Evolutionary conservation across 148 eudicot species (phyloP), one percentile per base, ranked within the genome.

Genomic region (Fagopyrum tataricum): DNA sequence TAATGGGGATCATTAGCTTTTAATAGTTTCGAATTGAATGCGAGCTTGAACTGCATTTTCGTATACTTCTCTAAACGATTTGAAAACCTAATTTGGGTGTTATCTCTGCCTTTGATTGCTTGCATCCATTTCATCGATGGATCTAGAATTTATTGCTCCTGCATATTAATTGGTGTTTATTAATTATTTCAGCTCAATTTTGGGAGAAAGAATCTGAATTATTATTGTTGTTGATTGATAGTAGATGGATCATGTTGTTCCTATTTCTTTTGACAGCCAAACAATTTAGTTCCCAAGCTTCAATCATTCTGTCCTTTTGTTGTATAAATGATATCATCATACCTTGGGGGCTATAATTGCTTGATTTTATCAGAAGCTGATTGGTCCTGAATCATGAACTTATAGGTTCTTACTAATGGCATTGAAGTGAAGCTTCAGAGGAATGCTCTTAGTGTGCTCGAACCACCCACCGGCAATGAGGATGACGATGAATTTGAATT

Each of bases 391-490:
- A 44, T 46, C 8, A 20, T 70, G 72, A 20, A 10, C 26, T 42
- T 46, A 5, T 37, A 88, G 91, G 91, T 88, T 13, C 91, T 88
- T 24, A 88, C 91, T 37, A 88, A 88, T 81, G 91, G 91, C 21
- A 88, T 88, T 51, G 91, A 88, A 82, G 91, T 88, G 23, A 88
- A 86, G 76, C 81, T 88, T 8, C 91, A 88, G 70, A 84, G 91
- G 44, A 88, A 88, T 79, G 91, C 91, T 4, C 82, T 88, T 47
- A 88, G 91, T 71, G 91, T 88, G 24, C 76, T 88, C 58, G 91
- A 88, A 82, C 76, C 87, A 76, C 93, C 93, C 31, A 85, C 89
- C 67, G 93, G 93, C 14, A 87, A 87, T 71, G 93, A 89, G 70
- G 90, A 89, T 31, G 93, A 89, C 21, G 90, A 85, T 37, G 90